A percentile compares a stretch with the other conserved stretches of the same genome.
Evolutionary conservation across 2,329 filamentous ascomycete genomes (phyloP).

Genomic region (Lasiodiplodia sp.): DNA sequence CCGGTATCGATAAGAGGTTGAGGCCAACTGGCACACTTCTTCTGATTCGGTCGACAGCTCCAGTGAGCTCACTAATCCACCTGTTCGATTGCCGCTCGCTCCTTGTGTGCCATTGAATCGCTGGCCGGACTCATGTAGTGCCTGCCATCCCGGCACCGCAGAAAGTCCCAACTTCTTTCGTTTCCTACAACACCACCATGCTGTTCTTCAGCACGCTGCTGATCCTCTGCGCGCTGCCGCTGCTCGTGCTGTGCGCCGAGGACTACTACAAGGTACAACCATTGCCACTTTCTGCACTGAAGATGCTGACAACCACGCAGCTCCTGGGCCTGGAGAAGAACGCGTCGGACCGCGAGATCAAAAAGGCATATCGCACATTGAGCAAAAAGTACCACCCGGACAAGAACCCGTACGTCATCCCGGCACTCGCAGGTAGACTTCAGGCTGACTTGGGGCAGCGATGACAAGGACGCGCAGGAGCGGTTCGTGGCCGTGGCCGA

Average conservation of each 20-base stretch:
- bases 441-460: slow-evolving; percentile 56
- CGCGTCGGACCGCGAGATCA: slow-evolving; percentile 87
- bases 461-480: slow-evolving; percentile 78
- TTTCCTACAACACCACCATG: slow-evolving; percentile 11
- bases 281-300: slow-evolving; percentile 2
- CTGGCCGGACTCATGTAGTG: slow-evolving; percentile 23
- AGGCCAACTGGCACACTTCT: slow-evolving; percentile 29
- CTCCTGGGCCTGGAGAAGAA: slow-evolving; percentile 80
- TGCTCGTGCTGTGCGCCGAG: slow-evolving; percentile 59
- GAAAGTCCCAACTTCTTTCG: neutral
- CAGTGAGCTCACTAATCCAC: slow-evolving; percentile 16
- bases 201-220: slow-evolving; percentile 35
- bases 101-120: neutral
- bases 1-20: slow-evolving; percentile 12
- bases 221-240: slow-evolving; percentile 51
- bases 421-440: neutral
- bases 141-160: neutral
- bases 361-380: slow-evolving; percentile 87
- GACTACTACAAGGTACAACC: slow-evolving; percentile 78
- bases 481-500: slow-evolving; percentile 95
- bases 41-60: slow-evolving; percentile 13
- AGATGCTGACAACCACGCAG: slow-evolving; percentile 54
- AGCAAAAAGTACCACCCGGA: slow-evolving; percentile 98
- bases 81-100: neutral
- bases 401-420: slow-evolving; percentile 83